phyloP scores from a whole-genome alignment of 2,329 filamentous ascomycete genomes.

The Talaromyces atroroseus region DNA sequence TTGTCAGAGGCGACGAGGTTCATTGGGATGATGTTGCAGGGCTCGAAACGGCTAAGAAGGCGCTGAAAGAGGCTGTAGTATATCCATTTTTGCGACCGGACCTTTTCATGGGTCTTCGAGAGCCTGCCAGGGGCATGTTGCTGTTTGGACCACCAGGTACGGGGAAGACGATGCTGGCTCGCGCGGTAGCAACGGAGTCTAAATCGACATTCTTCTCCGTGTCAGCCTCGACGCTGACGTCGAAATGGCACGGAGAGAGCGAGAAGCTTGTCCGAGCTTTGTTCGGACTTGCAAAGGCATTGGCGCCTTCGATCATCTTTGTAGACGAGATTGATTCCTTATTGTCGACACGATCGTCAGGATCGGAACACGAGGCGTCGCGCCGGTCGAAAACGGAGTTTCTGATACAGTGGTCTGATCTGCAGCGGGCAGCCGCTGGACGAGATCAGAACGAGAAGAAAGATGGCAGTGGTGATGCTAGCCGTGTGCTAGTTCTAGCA shows the following conservation, averaged over 20 bases:
- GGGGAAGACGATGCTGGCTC: conserved; percentile 95
- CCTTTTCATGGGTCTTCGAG: conserved; percentile 88
- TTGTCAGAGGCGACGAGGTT: conserved; percentile 89
- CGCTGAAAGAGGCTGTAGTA: conserved; percentile 90
- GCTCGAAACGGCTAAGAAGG: conserved; percentile 81
- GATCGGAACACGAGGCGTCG: conserved; percentile 84
- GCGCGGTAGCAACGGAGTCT: conserved; percentile 90
- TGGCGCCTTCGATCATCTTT: conserved; percentile 95
- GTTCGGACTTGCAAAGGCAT: conserved; percentile 78
- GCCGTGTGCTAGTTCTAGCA: conserved; percentile 83
- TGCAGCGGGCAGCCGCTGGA: conserved; percentile 86
- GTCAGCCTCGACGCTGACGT: conserved; percentile 86
- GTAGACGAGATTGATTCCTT: conserved; percentile 97
- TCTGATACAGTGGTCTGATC: conserved; percentile 91
- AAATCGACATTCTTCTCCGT: conserved; percentile 96
- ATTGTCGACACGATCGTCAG: conserved; percentile 71
- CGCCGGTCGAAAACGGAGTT: conserved; percentile 96
- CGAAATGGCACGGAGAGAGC: conserved; percentile 92
- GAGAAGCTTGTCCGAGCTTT: conserved; percentile 93
- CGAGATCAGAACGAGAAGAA: conserved; percentile 61
- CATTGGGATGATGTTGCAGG: conserved; percentile 93
- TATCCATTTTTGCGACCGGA: conserved; percentile 95
- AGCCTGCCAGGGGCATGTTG: conserved; percentile 91
- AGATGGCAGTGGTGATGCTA: conserved; percentile 63
- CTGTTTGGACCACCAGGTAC: conserved; percentile 97